Evolutionary conservation across 306 rosid species (phyloP).

Genomic region (Canavalia gladiata): DNA sequence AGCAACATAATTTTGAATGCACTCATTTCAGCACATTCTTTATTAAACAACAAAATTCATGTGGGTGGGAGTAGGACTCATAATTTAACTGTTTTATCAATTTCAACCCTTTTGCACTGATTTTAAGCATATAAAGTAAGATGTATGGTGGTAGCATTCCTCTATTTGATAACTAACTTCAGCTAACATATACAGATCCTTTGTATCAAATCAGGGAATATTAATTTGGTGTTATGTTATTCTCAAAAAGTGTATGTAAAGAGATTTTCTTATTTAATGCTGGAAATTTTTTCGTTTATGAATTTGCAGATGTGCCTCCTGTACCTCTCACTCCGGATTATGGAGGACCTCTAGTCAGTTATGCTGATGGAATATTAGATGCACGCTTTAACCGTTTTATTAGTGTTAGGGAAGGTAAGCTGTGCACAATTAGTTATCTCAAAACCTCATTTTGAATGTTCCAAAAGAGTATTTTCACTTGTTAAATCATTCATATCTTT

Average conservation of each 20-base stretch:
- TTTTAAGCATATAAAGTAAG: too few species aligned
- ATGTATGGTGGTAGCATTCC: not conserved
- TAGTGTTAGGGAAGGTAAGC: constrained; percentile 82
- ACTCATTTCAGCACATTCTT: not conserved
- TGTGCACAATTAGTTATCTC: not conserved
- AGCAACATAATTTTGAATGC: not conserved
- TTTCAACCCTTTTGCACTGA: too few species aligned
- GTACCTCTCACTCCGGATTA: constrained; percentile 83
- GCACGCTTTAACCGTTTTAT: constrained; percentile 76
- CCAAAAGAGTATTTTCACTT: not conserved
- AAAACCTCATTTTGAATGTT: constrained; percentile 20
- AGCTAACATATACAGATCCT: constrained; percentile 10
- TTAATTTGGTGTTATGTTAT: constrained; percentile 19
- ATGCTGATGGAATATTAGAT: constrained; percentile 91
- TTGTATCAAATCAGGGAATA: not conserved
- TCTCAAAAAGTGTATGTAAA: constrained; percentile 20
- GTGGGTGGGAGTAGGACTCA: not conserved
- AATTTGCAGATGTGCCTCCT: constrained; percentile 67
- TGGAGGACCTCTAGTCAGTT: constrained; percentile 74
- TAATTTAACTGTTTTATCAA: not conserved
- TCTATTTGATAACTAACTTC: not conserved
- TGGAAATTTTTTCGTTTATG: constrained; percentile 33
- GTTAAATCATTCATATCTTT: not conserved
- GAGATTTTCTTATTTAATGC: constrained; percentile 21
- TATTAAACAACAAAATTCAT: not conserved